Percentiles rank a stretch among this genome's conserved stretches.
Evolutionary conservation across 108 stramenopile genomes (phyloP).

Genomic region (Fragilaria radians): DNA sequence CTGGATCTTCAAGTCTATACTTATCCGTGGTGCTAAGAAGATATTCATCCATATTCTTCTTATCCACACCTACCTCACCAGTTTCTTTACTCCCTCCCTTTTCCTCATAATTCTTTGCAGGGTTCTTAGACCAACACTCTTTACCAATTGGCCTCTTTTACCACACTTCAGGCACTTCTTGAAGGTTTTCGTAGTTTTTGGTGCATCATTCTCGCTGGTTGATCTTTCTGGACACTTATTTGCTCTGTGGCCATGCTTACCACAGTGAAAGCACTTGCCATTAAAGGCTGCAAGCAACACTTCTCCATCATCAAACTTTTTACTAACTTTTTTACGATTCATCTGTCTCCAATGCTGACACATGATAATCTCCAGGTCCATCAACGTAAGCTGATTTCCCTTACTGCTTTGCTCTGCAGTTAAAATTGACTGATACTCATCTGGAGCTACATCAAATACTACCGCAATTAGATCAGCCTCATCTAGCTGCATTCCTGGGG

Average conservation of each 20-base stretch:
- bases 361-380: background rate
- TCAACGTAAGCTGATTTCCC: background rate
- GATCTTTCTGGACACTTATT: constrained; percentile 7
- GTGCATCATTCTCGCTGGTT: background rate
- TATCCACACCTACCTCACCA: background rate
- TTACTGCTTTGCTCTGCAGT: constrained; percentile 2
- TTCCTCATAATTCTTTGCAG: background rate
- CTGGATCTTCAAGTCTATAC: no score
- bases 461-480: constrained; percentile 2
- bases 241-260: no score
- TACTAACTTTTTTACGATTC: background rate
- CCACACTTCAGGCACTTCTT: no score
- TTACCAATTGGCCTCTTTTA: no score
- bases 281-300: background rate
- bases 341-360: constrained; percentile 1
- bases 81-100: background rate
- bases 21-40: no score
- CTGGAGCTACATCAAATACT: constrained; percentile 2
- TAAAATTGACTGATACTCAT: background rate
- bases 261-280: background rate
- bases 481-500: background rate
- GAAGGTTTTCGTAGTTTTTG: no score
- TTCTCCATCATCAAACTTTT: background rate
- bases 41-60: constrained; percentile 1
- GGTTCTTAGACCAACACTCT: background rate